Percentiles rank a stretch among this genome's conserved stretches.
phyloP scores from a whole-genome alignment of 225 moss, liverwort and hornwort species.

The Lunularia cruciata region DNA sequence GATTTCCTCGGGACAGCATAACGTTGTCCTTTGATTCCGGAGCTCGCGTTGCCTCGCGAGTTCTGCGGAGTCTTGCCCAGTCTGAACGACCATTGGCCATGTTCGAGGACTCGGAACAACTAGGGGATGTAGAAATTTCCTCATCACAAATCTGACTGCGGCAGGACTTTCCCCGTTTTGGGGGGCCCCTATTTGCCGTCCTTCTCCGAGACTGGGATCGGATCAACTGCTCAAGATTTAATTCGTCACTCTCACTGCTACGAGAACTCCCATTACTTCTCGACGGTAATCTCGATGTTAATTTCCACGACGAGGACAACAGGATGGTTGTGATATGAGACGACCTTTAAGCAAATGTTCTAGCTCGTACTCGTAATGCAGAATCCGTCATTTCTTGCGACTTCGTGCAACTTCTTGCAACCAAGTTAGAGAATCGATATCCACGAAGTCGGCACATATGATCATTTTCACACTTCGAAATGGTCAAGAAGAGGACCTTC shows the following conservation, averaged over 20 bases:
- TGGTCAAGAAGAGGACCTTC: conserved; percentile 38
- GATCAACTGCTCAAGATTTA: conserved; percentile 6
- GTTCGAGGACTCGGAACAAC: background rate
- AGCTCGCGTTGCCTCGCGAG: background rate
- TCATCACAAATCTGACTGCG: background rate
- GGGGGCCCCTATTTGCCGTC: background rate
- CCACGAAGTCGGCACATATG: too few species aligned
- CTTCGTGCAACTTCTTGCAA: conserved; percentile 18
- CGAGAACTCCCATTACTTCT: conserved; percentile 13
- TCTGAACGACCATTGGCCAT: background rate
- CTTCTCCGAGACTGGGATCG: background rate
- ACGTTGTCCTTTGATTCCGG: too few species aligned
- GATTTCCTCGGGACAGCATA: background rate
- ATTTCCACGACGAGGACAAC: background rate
- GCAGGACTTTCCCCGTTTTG: background rate
- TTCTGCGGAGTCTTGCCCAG: background rate
- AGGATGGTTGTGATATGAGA: too few species aligned
- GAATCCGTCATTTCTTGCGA: too few species aligned
- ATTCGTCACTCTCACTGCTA: conserved; percentile 18
- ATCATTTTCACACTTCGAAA: background rate
- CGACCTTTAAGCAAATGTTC: conserved; percentile 16
- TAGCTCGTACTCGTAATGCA: conserved; percentile 19
- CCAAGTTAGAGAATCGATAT: conserved; percentile 8
- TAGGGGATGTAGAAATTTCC: background rate
- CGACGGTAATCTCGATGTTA: background rate